Percentiles rank a stretch among this genome's conserved stretches.
Conservation (phyloP, 495 filamentous ascomycete species). For the Penicillium nucicola region DNA sequence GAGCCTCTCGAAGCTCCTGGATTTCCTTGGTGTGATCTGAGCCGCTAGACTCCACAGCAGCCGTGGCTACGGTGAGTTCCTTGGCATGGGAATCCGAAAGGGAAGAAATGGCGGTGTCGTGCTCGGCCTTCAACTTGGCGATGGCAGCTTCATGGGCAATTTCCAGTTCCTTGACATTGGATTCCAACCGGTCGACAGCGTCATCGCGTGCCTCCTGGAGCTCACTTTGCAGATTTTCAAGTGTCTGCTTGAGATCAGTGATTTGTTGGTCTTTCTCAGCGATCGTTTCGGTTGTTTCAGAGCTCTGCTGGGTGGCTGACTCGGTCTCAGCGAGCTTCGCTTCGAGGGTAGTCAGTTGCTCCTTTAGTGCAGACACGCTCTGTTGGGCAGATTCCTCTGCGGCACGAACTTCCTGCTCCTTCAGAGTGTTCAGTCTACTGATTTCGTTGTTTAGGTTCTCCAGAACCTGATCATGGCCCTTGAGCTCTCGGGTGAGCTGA, state of each 20-base stretch:
- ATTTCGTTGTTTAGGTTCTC: conserved; percentile 43
- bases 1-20: conserved; percentile 36
- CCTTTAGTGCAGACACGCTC: conserved; percentile 28
- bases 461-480: conserved; percentile 42
- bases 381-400: conserved; percentile 41
- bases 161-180: conserved; percentile 41
- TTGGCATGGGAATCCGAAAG: conserved; percentile 31
- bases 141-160: conserved; percentile 34
- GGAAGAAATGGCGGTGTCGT: conserved; percentile 32
- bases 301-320: conserved; percentile 25
- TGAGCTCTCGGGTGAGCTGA: conserved; percentile 33
- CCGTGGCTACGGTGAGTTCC: conserved; percentile 33
- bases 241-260: conserved; percentile 31
- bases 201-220: conserved; percentile 32
- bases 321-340: conserved; percentile 36
- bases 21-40: conserved; percentile 36
- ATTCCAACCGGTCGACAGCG: conserved; percentile 26
- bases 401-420: conserved; percentile 38
- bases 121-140: conserved; percentile 33
- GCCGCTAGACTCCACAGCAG: conserved; percentile 31
- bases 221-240: conserved; percentile 34
- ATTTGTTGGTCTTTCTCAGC: conserved; percentile 41
- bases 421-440: conserved; percentile 35
- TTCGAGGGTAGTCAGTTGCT: conserved; percentile 38
- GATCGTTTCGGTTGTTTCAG: conserved; percentile 26